Evolutionary conservation across 2,329 filamentous ascomycete genomes (phyloP).

Genomic region (Cordyceps cateniannulata): DNA sequence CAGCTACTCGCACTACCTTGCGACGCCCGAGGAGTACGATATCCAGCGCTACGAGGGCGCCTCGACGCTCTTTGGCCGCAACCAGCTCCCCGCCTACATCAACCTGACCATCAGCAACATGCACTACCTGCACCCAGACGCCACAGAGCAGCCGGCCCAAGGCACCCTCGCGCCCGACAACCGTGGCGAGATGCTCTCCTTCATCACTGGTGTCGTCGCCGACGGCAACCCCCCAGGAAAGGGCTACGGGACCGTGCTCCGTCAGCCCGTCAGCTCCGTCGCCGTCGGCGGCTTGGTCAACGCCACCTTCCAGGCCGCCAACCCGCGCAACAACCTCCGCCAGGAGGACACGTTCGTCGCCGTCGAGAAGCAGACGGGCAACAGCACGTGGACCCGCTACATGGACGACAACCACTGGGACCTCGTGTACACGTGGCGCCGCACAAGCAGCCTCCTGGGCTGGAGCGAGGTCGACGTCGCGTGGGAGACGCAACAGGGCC

Average conservation of each 20-base stretch:
- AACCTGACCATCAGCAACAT: constrained; percentile 67
- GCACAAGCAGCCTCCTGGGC: constrained; percentile 62
- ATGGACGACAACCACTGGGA: constrained; percentile 77
- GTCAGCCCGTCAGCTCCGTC: constrained; percentile 49
- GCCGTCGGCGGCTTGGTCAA: constrained; percentile 53
- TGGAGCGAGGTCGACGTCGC: constrained; percentile 71
- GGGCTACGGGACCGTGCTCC: constrained; percentile 61
- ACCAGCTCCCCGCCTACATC: constrained; percentile 80
- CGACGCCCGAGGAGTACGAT: constrained; percentile 72
- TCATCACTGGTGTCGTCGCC: constrained; percentile 72
- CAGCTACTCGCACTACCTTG: constrained; percentile 78
- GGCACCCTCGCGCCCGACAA: constrained; percentile 73
- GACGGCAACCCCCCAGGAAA: constrained; percentile 62
- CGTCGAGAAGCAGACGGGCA: constrained; percentile 55
- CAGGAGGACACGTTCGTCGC: constrained; percentile 72
- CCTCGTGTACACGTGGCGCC: constrained; percentile 72
- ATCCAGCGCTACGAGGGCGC: constrained; percentile 94
- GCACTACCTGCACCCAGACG: constrained; percentile 31
- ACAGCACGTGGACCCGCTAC: constrained; percentile 55
- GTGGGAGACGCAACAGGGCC: constrained; percentile 56
- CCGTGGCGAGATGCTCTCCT: constrained; percentile 64
- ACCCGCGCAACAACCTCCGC: constrained; percentile 81
- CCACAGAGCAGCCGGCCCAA: constrained; percentile 33
- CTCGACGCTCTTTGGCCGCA: constrained; percentile 78
- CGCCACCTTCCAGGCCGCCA: constrained; percentile 75